A percentile compares a stretch with the other conserved stretches of the same genome.
phyloP scores from a whole-genome alignment of 176 grass and related monocot species.

The Carex pumila region DNA sequence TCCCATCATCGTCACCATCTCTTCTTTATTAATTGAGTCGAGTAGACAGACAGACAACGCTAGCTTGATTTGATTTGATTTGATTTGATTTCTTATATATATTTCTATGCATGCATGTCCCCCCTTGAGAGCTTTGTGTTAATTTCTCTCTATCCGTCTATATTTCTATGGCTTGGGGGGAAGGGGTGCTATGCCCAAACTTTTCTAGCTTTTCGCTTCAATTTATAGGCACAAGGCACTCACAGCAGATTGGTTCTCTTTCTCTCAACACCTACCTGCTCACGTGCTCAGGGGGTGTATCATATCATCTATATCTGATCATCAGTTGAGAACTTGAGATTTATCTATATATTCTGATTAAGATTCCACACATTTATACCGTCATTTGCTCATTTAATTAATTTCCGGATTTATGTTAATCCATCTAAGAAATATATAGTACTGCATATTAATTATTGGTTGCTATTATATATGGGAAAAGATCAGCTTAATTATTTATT shows the following conservation, averaged over 20 bases:
- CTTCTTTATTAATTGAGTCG: background rate
- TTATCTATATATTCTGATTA: background rate
- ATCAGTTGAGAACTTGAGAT: background rate
- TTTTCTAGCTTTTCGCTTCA: slow-evolving; percentile 56
- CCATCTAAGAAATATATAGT: background rate
- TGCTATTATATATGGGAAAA: background rate
- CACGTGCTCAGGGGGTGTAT: background rate
- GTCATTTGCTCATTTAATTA: background rate
- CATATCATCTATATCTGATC: too few species aligned
- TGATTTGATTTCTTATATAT: slow-evolving; percentile 27
- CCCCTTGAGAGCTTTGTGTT: slow-evolving; percentile 12
- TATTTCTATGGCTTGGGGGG: slow-evolving; percentile 10
- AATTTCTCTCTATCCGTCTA: slow-evolving; percentile 25
- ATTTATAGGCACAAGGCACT: slow-evolving; percentile 53
- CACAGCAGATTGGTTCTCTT: slow-evolving; percentile 11
- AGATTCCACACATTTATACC: background rate
- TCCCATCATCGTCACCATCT: slow-evolving; percentile 78
- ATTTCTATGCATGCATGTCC: slow-evolving; percentile 42
- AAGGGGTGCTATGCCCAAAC: slow-evolving; percentile 31
- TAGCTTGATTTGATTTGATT: slow-evolving; percentile 31
- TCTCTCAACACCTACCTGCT: background rate
- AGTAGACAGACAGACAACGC: slow-evolving; percentile 20
- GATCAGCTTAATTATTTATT: background rate
- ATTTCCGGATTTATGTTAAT: background rate
- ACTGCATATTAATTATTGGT: background rate